Percentiles rank a stretch among this genome's conserved stretches.
phyloP scores from a whole-genome alignment of 1,139 yeast species.

The Taiozyma onychis region DNA sequence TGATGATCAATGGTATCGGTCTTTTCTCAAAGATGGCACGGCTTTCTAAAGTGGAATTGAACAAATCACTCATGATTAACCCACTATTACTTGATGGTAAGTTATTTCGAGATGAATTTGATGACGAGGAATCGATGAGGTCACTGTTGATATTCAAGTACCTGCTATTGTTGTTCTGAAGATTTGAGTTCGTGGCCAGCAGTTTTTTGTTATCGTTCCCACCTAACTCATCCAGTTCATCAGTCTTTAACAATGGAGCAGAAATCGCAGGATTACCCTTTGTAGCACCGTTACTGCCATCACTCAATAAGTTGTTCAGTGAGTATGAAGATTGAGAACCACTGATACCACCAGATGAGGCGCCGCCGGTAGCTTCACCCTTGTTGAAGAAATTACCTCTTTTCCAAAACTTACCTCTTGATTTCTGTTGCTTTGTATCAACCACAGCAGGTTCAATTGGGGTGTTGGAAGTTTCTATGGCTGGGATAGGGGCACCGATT shows the following conservation, averaged over 20 bases:
- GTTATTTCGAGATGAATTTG: slow-evolving; percentile 3
- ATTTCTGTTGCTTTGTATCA: slow-evolving; percentile 16
- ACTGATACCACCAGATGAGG: slow-evolving; percentile 4
- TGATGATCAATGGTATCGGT: slow-evolving; percentile 62
- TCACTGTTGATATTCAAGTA: slow-evolving; percentile 8
- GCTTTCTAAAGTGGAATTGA: slow-evolving; percentile 41
- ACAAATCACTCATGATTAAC: slow-evolving; percentile 23
- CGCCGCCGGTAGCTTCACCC: slow-evolving; percentile 2
- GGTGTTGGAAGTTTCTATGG: neutral
- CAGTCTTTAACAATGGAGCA: slow-evolving; percentile 29
- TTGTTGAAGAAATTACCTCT: slow-evolving; percentile 26
- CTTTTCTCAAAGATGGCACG: slow-evolving; percentile 57
- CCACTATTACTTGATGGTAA: neutral
- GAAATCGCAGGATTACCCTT: slow-evolving; percentile 26
- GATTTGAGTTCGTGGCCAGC: slow-evolving; percentile 10
- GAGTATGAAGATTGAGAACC: slow-evolving; percentile 19
- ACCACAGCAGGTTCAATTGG: slow-evolving; percentile 5
- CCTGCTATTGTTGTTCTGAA: slow-evolving; percentile 1
- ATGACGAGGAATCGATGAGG: slow-evolving; percentile 7
- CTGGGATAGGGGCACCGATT: neutral
- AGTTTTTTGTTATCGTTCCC: slow-evolving; percentile 26
- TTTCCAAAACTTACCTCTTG: slow-evolving; percentile 46
- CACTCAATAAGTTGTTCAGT: slow-evolving; percentile 21
- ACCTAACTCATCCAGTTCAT: slow-evolving; percentile 28
- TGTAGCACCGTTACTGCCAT: slow-evolving; percentile 18